A percentile compares a stretch with the other conserved stretches of the same genome.
These are phyloP conservation scores for Shiraia sp. DNA, from an alignment of 2,329 filamentous ascomycete genomes.

Conservation along the genomic window DNA sequence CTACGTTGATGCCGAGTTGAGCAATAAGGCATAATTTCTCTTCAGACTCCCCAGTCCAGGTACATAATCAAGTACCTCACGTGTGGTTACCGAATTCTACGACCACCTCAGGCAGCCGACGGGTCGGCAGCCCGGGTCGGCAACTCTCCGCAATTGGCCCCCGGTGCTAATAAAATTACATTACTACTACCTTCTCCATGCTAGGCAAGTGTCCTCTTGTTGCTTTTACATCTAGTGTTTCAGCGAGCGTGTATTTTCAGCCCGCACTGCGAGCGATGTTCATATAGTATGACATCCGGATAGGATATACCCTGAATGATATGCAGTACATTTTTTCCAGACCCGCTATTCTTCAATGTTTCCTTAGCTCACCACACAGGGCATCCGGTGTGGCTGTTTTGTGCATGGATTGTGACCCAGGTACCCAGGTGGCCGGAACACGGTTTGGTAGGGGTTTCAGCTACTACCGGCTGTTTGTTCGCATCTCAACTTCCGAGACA, in stretches of 20 bases:
- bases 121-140: neutral
- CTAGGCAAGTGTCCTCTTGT: neutral
- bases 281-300: conserved; percentile 6
- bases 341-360: neutral
- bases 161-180: neutral
- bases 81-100: neutral
- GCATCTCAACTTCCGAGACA: no score
- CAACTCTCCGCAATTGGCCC: conserved; percentile 1
- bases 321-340: neutral
- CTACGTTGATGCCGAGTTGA: conserved; percentile 39
- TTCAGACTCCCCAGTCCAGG: conserved; percentile 9
- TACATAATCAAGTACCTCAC: neutral
- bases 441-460: no score
- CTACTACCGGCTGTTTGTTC: no score
- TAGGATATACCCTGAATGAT: conserved; percentile 17
- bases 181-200: neutral
- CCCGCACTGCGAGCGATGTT: neutral
- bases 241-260: conserved; percentile 7
- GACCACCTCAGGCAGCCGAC: neutral
- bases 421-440: no score
- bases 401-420: no score
- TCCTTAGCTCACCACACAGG: no score
- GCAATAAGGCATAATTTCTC: conserved; percentile 17
- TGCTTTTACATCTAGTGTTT: conserved; percentile 2
- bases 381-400: no score